Evolutionary conservation across 768 basidiomycete genomes (phyloP).

Genomic region (Suillus plorans): DNA sequence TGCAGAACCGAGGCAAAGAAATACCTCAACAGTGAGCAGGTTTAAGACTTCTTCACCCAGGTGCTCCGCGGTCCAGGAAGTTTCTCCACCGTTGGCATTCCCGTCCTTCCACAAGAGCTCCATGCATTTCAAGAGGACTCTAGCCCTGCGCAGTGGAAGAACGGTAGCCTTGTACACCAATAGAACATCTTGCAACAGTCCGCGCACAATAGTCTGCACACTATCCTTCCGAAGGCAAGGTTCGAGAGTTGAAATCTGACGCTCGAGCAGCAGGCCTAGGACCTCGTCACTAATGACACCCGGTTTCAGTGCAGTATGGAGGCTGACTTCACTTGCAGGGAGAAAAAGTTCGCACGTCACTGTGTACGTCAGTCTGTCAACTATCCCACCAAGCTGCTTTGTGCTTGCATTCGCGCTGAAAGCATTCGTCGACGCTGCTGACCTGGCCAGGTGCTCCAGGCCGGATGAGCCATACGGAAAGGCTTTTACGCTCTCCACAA

Average conservation of each 20-base stretch:
- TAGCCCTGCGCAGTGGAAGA: slow-evolving; percentile 59
- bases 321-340: slow-evolving; percentile 39
- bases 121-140: slow-evolving; percentile 54
- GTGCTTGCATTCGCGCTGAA: slow-evolving; percentile 42
- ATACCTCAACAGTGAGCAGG: slow-evolving; percentile 44
- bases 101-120: slow-evolving; percentile 40
- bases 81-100: slow-evolving; percentile 23
- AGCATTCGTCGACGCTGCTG: slow-evolving; percentile 17
- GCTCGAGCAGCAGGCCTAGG: slow-evolving; percentile 57
- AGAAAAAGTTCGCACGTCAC: slow-evolving; percentile 68
- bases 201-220: slow-evolving; percentile 38
- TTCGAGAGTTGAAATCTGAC: slow-evolving; percentile 59
- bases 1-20: neutral
- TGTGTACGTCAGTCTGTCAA: slow-evolving; percentile 68
- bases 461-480: slow-evolving; percentile 47
- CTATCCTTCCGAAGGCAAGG: slow-evolving; percentile 57
- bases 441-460: slow-evolving; percentile 4
- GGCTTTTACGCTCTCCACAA: slow-evolving; percentile 46
- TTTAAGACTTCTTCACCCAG: slow-evolving; percentile 43
- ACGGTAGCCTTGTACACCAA: slow-evolving; percentile 45
- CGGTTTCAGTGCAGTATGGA: neutral
- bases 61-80: slow-evolving; percentile 31
- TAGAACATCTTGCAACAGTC: slow-evolving; percentile 49
- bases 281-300: slow-evolving; percentile 23
- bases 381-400: slow-evolving; percentile 56